These are phyloP conservation scores for Pestalotiopsis sp. DNA, from an alignment of 2,329 filamentous ascomycete species.

Conservation along the genomic window DNA sequence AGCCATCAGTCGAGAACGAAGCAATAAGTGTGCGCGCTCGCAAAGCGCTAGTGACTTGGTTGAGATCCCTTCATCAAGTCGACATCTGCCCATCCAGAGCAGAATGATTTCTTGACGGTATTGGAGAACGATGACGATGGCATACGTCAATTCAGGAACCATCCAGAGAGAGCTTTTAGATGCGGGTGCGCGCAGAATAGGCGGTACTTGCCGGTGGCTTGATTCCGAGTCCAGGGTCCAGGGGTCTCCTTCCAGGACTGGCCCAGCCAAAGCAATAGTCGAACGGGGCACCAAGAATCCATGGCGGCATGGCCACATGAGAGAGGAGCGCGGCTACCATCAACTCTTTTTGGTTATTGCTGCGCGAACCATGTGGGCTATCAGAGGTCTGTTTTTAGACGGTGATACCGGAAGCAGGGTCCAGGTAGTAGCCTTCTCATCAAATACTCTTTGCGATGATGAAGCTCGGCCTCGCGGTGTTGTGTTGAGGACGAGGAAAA, in stretches of 20 bases:
- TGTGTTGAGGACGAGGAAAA: background rate
- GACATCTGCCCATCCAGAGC: background rate
- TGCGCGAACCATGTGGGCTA: conserved; percentile 1
- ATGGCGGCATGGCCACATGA: background rate
- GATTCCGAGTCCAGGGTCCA: conserved; percentile 2
- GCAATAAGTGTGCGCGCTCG: background rate
- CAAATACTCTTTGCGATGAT: background rate
- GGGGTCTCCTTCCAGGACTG: conserved; percentile 4
- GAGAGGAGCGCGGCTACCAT: background rate
- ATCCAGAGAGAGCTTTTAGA: background rate
- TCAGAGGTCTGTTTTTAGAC: background rate
- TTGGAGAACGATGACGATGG: background rate
- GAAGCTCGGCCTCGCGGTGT: background rate
- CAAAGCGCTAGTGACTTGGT: background rate
- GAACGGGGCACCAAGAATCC: conserved; percentile 1
- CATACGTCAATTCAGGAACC: conserved; percentile 6
- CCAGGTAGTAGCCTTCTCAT: background rate
- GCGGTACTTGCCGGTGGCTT: conserved; percentile 4
- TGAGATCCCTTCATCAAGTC: background rate
- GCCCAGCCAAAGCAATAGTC: conserved; percentile 6
- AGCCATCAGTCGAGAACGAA: background rate
- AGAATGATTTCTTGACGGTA: background rate
- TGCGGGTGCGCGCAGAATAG: background rate
- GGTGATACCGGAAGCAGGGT: background rate
- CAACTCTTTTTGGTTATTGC: background rate